Percentiles rank a stretch among this genome's conserved stretches.
These are phyloP conservation scores for Verticillium tricorpus DNA, from an alignment of 2,329 filamentous ascomycete genomes.

Conservation along the genomic window DNA sequence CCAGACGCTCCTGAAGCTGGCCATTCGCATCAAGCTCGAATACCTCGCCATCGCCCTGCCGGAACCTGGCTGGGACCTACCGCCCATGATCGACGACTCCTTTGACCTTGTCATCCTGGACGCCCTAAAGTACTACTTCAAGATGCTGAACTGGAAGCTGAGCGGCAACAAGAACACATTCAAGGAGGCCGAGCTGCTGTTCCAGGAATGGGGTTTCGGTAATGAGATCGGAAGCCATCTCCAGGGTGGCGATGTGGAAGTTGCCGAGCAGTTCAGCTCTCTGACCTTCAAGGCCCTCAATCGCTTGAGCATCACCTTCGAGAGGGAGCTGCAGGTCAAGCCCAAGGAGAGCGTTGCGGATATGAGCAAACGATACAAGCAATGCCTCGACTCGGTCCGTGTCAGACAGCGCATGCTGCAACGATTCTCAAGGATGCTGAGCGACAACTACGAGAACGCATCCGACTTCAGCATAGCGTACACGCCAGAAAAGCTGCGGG, in stretches of 20 bases:
- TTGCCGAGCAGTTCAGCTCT: conserved; percentile 94
- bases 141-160: conserved; percentile 96
- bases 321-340: conserved; percentile 80
- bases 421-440: conserved; percentile 85
- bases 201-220: conserved; percentile 97
- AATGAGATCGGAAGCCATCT: conserved; percentile 89
- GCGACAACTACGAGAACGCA: conserved; percentile 92
- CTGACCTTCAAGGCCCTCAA: conserved; percentile 90
- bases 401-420: conserved; percentile 95
- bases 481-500: conserved; percentile 60
- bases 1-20: conserved; percentile 85
- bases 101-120: conserved; percentile 91
- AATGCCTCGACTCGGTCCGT: conserved; percentile 89
- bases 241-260: conserved; percentile 91
- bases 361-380: conserved; percentile 97
- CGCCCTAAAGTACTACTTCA: conserved; percentile 96
- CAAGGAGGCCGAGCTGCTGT: conserved; percentile 95
- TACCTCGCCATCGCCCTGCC: conserved; percentile 80
- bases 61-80: conserved; percentile 90
- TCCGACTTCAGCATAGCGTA: conserved; percentile 90
- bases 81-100: conserved; percentile 92
- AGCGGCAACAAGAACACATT: conserved; percentile 98
- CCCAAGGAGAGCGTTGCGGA: conserved; percentile 79
- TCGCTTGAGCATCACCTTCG: conserved; percentile 84
- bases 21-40: conserved; percentile 86